Base-by-base conservation (phyloP, 192 early-diverging fungal genomes). In the Rhizoclosmatium globosum region DNA sequence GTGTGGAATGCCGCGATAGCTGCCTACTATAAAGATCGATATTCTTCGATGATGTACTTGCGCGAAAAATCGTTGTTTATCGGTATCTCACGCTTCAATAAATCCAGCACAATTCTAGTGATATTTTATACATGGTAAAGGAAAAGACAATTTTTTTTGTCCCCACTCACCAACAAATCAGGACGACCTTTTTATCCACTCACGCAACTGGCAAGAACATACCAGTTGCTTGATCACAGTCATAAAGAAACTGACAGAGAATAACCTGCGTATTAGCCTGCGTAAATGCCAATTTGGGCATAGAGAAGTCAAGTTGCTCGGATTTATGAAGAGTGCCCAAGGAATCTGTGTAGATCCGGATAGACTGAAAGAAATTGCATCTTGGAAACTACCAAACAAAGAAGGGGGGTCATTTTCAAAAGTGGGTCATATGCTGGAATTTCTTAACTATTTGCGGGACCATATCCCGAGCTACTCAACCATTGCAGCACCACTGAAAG, bases 111-210 rank as follows among this genome's bases (percentile, higher is more conserved):
- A n/a, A n/a, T n/a, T n/a, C n/a, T n/a, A n/a, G n/a, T n/a, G n/a
- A 64, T 11, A 64, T n/a, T n/a, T n/a, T n/a, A 64, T 4, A 11
- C 61, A 64, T 64, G 61, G 11, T n/a, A n/a, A n/a, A n/a, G n/a
- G n/a, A n/a, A n/a, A n/a, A n/a, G n/a, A n/a, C n/a, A n/a, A n/a
- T n/a, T n/a, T n/a, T n/a, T n/a, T n/a, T n/a, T n/a, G n/a, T n/a
- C n/a, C n/a, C n/a, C n/a, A n/a, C 61, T 23, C n/a, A n/a, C n/a
- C n/a, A n/a, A n/a, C n/a, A n/a, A n/a, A 64, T 23, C 9, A 21
- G 65, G 65, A 67, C 65, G 44, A 67, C 65, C 11, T 67, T 9
- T 44, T 39, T 39, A 67, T 67, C 65, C 65, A 43, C 44, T 67
- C 65, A 50, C 48, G 48, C 15, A 9, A 4, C 15, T 50, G 48